Evolutionary conservation across 1,139 yeast species (phyloP), one percentile per base, ranked within the genome.

Genomic region (Pneumocystis carinii): DNA sequence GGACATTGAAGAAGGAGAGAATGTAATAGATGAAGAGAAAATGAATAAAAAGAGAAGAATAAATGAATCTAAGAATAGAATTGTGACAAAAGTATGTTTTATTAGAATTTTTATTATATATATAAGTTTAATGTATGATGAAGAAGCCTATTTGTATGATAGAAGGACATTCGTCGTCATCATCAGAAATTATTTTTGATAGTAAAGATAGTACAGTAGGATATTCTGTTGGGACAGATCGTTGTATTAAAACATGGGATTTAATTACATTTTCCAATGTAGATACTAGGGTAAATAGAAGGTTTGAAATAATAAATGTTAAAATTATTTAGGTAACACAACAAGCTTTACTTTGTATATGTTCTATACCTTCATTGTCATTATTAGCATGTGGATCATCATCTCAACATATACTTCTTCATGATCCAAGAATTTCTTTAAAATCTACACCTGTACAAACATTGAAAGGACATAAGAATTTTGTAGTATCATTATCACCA

Each of bases 221-320:
- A 17, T 92, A 92, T 75, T 89, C 97, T 0, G 96, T 87, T 1
- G 87, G 97, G 3, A 97, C 90, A 74, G 97, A 92, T 75, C 98
- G 92, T 73, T 83, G 95, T 1, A 83, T 92, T 68, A 87, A 87
- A 71, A 92, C 98, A 0, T 92, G 98, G 97, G 98, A 92, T 76
- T 78, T 90, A 70, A 85, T 88, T 27, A 89, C 97, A 5, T 78
- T 86, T 19, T 81, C 87, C 68, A 83, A 88, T 71, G 85, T 90
- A 57, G 97, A 90, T 72, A 87, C 97, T 4, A 85, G 88, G 74
- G 81, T 87, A 36, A 90, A 57, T 15, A 29, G 27, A 19, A 27
- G 36, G 41, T 61, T 38, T 10, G 55, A 60, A 32, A 36, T 36
- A 53, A 62, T 61, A 8, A 59, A 59, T 15, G 3, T 8, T 62